phyloP scores from a whole-genome alignment of 2,329 filamentous ascomycete species.

The Alternaria atra region DNA sequence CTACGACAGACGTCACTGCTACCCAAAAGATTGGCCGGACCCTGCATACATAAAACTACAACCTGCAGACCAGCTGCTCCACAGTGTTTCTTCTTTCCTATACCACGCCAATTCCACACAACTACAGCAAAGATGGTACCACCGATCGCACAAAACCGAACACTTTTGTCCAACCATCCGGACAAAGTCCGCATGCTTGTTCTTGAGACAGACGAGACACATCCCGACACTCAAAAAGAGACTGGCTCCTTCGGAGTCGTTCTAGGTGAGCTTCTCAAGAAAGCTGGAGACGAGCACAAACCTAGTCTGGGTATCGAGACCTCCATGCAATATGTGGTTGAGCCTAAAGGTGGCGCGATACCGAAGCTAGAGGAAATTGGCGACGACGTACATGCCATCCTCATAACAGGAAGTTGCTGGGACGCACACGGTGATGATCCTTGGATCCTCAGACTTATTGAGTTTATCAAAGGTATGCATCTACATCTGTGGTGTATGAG shows the following conservation, averaged over 20 bases:
- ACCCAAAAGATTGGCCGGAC: conserved; percentile 1
- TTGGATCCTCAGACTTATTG: conserved; percentile 56
- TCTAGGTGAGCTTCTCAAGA: conserved; percentile 60
- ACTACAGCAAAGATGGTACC: conserved; percentile 30
- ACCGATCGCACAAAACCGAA: conserved; percentile 29
- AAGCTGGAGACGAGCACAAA: conserved; percentile 62
- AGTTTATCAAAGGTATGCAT: conserved; percentile 56
- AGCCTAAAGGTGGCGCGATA: conserved; percentile 50
- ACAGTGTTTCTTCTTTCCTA: not conserved
- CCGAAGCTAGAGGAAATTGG: conserved; percentile 60
- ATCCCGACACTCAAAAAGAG: conserved; percentile 60
- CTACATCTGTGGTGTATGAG: not conserved
- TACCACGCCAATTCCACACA: conserved; percentile 3
- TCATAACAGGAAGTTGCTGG: conserved; percentile 59
- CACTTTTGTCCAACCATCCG: conserved; percentile 33
- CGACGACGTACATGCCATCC: conserved; percentile 53
- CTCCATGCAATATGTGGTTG: conserved; percentile 64
- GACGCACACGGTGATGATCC: conserved; percentile 57
- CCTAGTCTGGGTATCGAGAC: conserved; percentile 65
- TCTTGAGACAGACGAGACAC: conserved; percentile 66
- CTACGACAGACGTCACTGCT: conserved; percentile 12
- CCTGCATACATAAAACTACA: not conserved
- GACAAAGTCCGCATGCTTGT: conserved; percentile 60
- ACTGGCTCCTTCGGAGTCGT: conserved; percentile 66
- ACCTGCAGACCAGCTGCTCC: not conserved